Base-by-base conservation (phyloP, 2,329 filamentous ascomycete genomes). In the Didymella pomorum region DNA sequence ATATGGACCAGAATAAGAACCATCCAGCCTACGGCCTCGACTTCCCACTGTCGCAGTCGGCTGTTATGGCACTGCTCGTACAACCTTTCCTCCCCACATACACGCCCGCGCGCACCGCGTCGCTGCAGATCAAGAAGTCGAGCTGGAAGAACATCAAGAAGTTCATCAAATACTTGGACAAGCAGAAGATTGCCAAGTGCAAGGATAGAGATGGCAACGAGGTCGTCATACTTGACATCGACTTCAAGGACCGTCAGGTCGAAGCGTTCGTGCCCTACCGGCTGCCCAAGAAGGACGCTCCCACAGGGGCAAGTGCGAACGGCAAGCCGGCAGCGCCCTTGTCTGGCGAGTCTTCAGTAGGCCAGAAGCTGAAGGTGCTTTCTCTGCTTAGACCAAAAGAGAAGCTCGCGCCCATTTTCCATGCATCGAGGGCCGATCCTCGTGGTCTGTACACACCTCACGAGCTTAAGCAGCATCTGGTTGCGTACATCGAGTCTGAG, bases 81-180 rank as follows among this genome's bases (percentile, higher is more conserved):
- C 85, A 88, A n/a, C 88, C 88, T 1, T 88, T 86, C 66, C 80
- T 90, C 2, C 87, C 87, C 2, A 81, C 85, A 20, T 83, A 82
- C 70, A 84, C 82, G 11, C 77, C 84, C 5, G 79, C 82, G 20
- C 81, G 86, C 67, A 79, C 81, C 2, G 83, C 83, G 55, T 85
- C 80, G 59, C 83, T 87, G 51, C 85, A 87, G 63, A 88, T 90
- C 74, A 90, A 89, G 70, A 90, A 89, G 76, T 87, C 87, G 3
- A 87, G 84, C 61, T 89, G 86, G 85, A 90, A 90, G 76, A 89
- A 85, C 60, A 83, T 87, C 59, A 87, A 86, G 69, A 90, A 89
- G 64, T 89, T 90, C 71, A 84, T 90, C 75, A 90, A 89, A 66
- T 79, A 84, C 52, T 79, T 90, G 10, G 87, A 89, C 72, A 90